Evolutionary conservation across 768 basidiomycete species (phyloP), one percentile per base, ranked within the genome.

Genomic region (Peribolospora kevripleyi): DNA sequence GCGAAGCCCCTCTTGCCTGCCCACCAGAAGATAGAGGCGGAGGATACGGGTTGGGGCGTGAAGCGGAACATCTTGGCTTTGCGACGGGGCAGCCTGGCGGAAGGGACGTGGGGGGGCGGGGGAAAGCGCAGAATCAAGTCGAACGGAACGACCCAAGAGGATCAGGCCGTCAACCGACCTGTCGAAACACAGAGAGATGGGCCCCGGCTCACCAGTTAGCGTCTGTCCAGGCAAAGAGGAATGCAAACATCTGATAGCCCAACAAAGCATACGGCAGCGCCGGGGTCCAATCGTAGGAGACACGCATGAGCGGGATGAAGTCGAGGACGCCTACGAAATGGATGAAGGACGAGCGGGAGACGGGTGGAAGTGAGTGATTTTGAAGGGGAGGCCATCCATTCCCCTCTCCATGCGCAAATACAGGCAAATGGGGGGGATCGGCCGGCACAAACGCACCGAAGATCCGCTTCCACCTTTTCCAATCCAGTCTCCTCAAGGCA

Each of bases 61-160:
- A 74, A 74, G 10, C 72, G 58, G 66, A 74, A 74, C 70, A 71
- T 71, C 59, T 74, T 74, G 38, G 68, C 66, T 57, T 74, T 74
- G 36, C 73, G 65, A 7, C 72, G 64, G 25, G 61, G 63, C 9
- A 73, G 68, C 40, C n/a, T 8, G 11, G 37, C n/a, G n/a, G 10
- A 8, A 52, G 45, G 50, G 40, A 37, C 7, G 2, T 10, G 13
- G 42, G 38, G 41, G 36, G 48, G 36, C 4, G 13, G 6, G 3
- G 37, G 7, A 45, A n/a, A 39, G 36, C 11, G 42, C n/a, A 48
- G 11, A 25, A 25, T 25, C 14, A 9, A 45, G 50, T 10, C 0
- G 49, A 36, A 4, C 42, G n/a, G 51, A 5, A 38, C n/a, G n/a
- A 48, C 38, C 10, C 2, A 3, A 39, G 11, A 50, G 48, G 10